phyloP scores from a whole-genome alignment of 768 basidiomycete species.

The Pleurotus giganteus region DNA sequence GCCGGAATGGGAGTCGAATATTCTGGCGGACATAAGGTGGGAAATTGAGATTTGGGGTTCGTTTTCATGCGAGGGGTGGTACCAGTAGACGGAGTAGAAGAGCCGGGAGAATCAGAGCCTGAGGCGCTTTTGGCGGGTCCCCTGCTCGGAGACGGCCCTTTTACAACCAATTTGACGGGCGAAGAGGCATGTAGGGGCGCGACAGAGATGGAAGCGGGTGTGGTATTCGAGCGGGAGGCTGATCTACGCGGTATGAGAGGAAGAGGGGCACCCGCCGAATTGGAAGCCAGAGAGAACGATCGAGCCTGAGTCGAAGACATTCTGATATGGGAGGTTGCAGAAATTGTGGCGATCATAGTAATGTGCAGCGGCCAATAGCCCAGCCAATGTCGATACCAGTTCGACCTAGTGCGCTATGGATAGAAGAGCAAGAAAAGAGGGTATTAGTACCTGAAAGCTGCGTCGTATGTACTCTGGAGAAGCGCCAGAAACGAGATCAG shows the following conservation, averaged over 20 bases:
- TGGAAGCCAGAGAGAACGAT: slow-evolving; percentile 38
- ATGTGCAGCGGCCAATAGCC: slow-evolving; percentile 1
- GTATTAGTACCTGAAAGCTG: not conserved
- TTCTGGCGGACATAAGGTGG: slow-evolving; percentile 31
- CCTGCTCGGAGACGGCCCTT: slow-evolving; percentile 6
- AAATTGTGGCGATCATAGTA: slow-evolving; percentile 45
- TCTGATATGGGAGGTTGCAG: slow-evolving; percentile 28
- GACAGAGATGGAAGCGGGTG: slow-evolving; percentile 8
- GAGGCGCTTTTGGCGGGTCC: slow-evolving; percentile 1
- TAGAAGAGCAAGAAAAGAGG: not conserved
- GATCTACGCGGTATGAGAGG: slow-evolving; percentile 61
- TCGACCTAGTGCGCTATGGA: slow-evolving; percentile 1
- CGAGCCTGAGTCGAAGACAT: slow-evolving; percentile 34
- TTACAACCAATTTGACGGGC: not conserved
- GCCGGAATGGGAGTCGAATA: slow-evolving; percentile 44
- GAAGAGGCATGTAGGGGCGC: slow-evolving; percentile 14
- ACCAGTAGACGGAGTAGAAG: slow-evolving; percentile 31
- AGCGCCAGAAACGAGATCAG: slow-evolving; percentile 1
- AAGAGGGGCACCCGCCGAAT: slow-evolving; percentile 57
- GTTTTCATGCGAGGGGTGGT: slow-evolving; percentile 35
- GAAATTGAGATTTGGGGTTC: slow-evolving; percentile 32
- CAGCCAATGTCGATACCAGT: slow-evolving; percentile 6
- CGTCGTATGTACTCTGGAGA: not conserved
- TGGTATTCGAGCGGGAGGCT: slow-evolving; percentile 25
- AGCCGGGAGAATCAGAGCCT: slow-evolving; percentile 34